Conservation (phyloP, 179 eudicot species). For the Beta macrorhiza region DNA sequence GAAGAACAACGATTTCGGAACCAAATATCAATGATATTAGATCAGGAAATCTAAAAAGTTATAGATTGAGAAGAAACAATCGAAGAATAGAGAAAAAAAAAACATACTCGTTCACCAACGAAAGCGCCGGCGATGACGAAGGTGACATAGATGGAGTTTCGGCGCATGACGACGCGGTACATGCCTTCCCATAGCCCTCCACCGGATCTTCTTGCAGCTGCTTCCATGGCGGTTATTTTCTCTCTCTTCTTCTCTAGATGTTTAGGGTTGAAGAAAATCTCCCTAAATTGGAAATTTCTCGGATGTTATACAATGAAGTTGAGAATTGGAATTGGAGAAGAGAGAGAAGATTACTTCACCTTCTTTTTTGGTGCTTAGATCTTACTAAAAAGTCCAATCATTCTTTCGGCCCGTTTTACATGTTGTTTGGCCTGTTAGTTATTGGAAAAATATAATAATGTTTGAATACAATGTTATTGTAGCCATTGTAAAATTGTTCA, state of each 20-base stretch:
- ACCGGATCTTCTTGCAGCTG: slow-evolving; percentile 44
- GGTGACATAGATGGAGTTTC: slow-evolving; percentile 82
- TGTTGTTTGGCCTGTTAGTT: no score
- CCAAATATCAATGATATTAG: background rate
- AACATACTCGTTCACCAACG: slow-evolving; percentile 67
- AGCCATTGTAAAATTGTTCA: no score
- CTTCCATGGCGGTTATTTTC: slow-evolving; percentile 34
- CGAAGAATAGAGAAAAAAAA: background rate
- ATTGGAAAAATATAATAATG: no score
- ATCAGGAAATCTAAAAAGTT: background rate
- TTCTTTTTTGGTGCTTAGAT: background rate
- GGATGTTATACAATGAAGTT: background rate
- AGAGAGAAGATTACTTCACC: background rate
- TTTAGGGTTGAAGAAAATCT: slow-evolving; percentile 3
- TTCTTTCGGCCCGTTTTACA: background rate
- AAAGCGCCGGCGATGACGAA: slow-evolving; percentile 88
- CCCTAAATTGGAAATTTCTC: background rate
- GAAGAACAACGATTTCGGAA: background rate
- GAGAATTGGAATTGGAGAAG: background rate
- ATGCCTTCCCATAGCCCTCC: slow-evolving; percentile 65
- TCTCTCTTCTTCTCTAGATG: slow-evolving; percentile 13
- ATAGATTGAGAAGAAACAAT: background rate
- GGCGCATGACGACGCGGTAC: slow-evolving; percentile 74
- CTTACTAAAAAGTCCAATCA: background rate
- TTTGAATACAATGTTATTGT: no score